Evolutionary conservation across 306 rosid genomes (phyloP), one percentile per base, ranked within the genome.

Genomic region (Pyrus pyrifolia): DNA sequence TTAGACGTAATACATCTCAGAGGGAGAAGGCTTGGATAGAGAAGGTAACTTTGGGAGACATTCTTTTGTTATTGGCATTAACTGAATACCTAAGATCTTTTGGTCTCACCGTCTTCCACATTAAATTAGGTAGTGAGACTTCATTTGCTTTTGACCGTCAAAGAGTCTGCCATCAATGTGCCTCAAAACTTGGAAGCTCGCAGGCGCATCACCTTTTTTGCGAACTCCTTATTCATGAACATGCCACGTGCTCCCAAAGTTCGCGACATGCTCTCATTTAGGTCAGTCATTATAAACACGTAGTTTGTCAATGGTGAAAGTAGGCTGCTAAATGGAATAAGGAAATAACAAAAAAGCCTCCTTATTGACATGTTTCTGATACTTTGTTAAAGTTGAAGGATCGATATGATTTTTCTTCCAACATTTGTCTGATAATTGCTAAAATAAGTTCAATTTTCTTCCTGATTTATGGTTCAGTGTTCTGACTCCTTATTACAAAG

Each of bases 131-230:
- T 92, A 49, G 82, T 83, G 71, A 86, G 99, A 84, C 99, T 96
- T 83, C 84, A 83, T 84, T 88, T 92, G 87, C 99, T 95, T 81
- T 90, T 96, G 83, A 92, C 96, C 2, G 91, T 91, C 77, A 96
- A 96, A 84, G 99, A 96, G 73, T 96, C 99, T 49, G 99, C 97
- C 80, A 92, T 96, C 78, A 89, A 92, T 87, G 98, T 96, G 58
- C 99, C 99, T 61, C 97, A 86, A 81, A 96, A 96, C 81, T 79
- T 96, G 85, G 99, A 96, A 5, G 99, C 99, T 76, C 98, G 99
- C 68, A 93, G 99, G 33, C 98, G 99, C 67, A 96, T 92, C 72
- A 96, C 99, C 42, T 96, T 96, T 87, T 96, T 96, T 85, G 99
- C 99, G 2, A 96, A 96, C 78, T 96, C 99, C 75, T 86, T 96